A percentile compares a stretch with the other conserved stretches of the same genome.
Evolutionary conservation across 768 basidiomycete species (phyloP).

Genomic region (Mycena floridula): DNA sequence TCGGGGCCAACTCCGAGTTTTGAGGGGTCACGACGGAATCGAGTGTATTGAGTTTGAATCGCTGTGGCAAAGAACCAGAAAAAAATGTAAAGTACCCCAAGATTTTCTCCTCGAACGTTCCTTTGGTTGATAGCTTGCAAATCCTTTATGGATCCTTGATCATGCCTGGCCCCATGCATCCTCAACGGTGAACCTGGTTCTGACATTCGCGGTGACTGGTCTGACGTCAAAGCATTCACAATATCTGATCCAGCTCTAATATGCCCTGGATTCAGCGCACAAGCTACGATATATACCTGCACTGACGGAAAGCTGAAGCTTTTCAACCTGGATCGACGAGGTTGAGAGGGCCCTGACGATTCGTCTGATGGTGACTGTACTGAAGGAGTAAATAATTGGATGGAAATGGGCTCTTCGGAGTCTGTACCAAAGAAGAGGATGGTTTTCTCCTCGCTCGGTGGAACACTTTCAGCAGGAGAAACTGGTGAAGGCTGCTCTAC

Average conservation of each 20-base stretch:
- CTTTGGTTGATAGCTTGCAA: slow-evolving; percentile 99
- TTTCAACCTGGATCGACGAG: slow-evolving; percentile 17
- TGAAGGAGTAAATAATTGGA: slow-evolving; percentile 47
- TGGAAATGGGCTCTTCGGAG: slow-evolving; percentile 54
- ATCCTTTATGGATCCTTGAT: slow-evolving; percentile 99
- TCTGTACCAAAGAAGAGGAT: slow-evolving; percentile 58
- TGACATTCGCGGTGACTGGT: no score
- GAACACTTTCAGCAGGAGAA: no score
- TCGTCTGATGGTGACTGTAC: no score
- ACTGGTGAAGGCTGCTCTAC: no score
- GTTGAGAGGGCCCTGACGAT: neutral
- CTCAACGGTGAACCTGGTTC: no score
- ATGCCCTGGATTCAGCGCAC: slow-evolving; percentile 52
- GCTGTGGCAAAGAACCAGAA: slow-evolving; percentile 50
- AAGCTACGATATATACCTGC: slow-evolving; percentile 50
- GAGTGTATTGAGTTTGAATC: slow-evolving; percentile 98
- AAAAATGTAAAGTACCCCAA: slow-evolving; percentile 74
- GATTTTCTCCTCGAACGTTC: slow-evolving; percentile 97
- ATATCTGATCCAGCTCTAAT: slow-evolving; percentile 42
- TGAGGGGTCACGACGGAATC: slow-evolving; percentile 96
- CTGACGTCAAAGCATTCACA: slow-evolving; percentile 24
- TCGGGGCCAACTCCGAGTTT: slow-evolving; percentile 86
- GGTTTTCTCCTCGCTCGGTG: slow-evolving; percentile 30
- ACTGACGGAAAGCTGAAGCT: slow-evolving; percentile 32
- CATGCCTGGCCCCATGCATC: no score